Percentiles rank a stretch among this genome's conserved stretches.
phyloP scores from a whole-genome alignment of 108 stramenopile genomes.

The Nannochloropsis salina region DNA sequence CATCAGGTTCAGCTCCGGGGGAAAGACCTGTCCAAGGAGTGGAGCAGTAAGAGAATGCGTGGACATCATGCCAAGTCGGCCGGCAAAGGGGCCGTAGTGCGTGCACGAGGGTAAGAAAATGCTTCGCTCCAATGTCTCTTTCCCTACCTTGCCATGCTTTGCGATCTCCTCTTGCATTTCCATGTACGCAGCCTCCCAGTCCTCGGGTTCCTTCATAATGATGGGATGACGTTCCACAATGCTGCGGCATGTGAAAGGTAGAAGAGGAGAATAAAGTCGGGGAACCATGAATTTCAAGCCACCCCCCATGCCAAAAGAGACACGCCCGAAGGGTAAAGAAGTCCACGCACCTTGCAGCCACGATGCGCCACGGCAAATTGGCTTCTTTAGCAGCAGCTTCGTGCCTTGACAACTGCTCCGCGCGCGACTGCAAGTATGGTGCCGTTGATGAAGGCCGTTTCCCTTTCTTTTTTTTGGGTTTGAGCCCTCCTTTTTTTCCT shows the following conservation, averaged over 20 bases:
- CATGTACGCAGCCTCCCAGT: conserved; percentile 4
- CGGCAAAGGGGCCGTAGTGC: too few species aligned
- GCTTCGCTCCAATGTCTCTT: not conserved
- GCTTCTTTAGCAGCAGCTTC: not conserved
- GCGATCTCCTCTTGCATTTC: not conserved
- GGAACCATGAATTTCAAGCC: too few species aligned
- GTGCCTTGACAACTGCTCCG: not conserved
- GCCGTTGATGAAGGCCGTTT: not conserved
- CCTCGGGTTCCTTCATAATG: not conserved
- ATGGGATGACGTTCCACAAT: conserved; percentile 14
- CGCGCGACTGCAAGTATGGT: not conserved
- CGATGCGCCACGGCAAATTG: not conserved
- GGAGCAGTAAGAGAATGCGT: too few species aligned
- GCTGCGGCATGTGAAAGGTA: not conserved
- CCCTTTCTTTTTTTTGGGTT: conserved; percentile 17
- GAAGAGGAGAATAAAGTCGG: too few species aligned
- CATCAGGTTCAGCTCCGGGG: not conserved
- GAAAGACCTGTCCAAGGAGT: not conserved
- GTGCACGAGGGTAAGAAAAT: too few species aligned
- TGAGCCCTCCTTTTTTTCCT: not conserved
- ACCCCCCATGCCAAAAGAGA: not conserved
- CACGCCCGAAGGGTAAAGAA: not conserved
- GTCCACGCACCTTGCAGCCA: not conserved
- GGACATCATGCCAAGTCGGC: too few species aligned
- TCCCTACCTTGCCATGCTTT: conserved; percentile 1